Percentiles rank a stretch among this genome's conserved stretches.
These are phyloP conservation scores for Phytophthora brassicae DNA, from an alignment of 352 stramenopile species.

Conservation along the genomic window DNA sequence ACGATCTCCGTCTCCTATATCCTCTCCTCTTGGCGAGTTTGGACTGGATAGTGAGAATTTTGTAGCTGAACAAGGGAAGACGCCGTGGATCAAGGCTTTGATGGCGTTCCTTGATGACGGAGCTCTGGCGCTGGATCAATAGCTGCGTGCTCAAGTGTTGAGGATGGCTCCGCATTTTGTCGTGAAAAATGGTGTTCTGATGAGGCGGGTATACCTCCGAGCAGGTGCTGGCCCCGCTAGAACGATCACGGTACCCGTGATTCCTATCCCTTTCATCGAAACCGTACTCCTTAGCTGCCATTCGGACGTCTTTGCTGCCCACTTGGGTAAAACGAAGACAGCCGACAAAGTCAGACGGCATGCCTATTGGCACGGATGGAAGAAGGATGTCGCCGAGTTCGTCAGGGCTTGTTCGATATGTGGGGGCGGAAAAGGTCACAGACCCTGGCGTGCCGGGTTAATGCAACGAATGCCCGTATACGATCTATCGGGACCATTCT, in stretches of 20 bases:
- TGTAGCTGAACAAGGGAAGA: no score
- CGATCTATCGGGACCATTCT: constrained; percentile 2
- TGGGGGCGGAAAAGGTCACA: neutral
- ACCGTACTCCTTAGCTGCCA: constrained; percentile 18
- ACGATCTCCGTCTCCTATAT: no score
- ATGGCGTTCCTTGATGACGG: no score
- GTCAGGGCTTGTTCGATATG: neutral
- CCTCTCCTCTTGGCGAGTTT: no score
- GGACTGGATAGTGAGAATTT: no score
- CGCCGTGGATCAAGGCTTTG: no score
- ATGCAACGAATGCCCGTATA: constrained; percentile 11
- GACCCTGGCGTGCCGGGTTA: neutral
- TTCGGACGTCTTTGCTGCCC: neutral
- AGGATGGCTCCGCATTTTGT: neutral
- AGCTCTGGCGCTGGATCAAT: neutral
- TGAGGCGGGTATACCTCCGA: constrained; percentile 1
- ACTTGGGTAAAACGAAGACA: constrained; percentile 4
- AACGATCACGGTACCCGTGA: neutral
- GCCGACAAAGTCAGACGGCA: neutral
- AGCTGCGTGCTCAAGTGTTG: neutral
- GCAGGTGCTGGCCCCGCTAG: neutral
- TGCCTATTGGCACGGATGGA: neutral
- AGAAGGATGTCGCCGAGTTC: neutral
- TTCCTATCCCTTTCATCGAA: constrained; percentile 3
- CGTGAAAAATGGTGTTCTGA: neutral